Percentiles rank a stretch among this genome's conserved stretches.
Conservation (phyloP, 306 rosid species). For the Cicer pinnatifidum region DNA sequence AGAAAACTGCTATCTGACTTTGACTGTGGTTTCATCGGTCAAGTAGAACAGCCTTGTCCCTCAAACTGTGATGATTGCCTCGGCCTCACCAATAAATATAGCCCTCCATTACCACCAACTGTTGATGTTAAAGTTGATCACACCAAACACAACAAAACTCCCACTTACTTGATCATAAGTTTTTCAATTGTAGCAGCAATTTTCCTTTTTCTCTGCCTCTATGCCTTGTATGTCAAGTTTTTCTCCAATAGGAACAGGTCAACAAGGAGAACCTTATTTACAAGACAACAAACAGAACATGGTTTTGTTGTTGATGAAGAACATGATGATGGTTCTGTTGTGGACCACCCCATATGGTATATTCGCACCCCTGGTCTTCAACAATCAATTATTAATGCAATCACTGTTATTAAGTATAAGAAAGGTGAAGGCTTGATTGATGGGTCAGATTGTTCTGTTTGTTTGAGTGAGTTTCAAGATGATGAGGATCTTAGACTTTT, state of each 20-base stretch:
- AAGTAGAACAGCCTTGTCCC: rapidly evolving
- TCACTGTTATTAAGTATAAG: slow-evolving; percentile 64
- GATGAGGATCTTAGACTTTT: slow-evolving; percentile 71
- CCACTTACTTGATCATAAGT: slow-evolving; percentile 27
- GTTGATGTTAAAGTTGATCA: neutral
- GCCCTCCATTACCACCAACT: neutral
- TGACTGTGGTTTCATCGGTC: rapidly evolving
- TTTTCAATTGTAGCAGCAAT: slow-evolving; percentile 40
- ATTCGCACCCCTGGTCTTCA: slow-evolving; percentile 79
- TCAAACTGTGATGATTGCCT: neutral
- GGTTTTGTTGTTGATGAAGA: slow-evolving; percentile 59
- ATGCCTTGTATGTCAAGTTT: slow-evolving; percentile 54
- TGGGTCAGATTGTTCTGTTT: slow-evolving; percentile 83
- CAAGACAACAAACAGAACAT: slow-evolving; percentile 32
- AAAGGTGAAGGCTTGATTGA: slow-evolving; percentile 74
- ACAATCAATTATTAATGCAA: slow-evolving; percentile 60
- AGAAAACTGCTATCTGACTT: slow-evolving; percentile 29
- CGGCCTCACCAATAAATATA: too few relatives aligned
- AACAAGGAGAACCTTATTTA: neutral
- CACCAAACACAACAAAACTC: slow-evolving; percentile 14
- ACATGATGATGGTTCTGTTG: slow-evolving; percentile 53
- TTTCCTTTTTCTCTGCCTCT: slow-evolving; percentile 52
- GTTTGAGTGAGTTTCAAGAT: slow-evolving; percentile 78
- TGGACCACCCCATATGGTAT: slow-evolving; percentile 84
- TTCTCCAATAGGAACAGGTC: slow-evolving; percentile 33